Evolutionary conservation across 495 filamentous ascomycete species (phyloP).

Genomic region (Neurospora sp.): DNA sequence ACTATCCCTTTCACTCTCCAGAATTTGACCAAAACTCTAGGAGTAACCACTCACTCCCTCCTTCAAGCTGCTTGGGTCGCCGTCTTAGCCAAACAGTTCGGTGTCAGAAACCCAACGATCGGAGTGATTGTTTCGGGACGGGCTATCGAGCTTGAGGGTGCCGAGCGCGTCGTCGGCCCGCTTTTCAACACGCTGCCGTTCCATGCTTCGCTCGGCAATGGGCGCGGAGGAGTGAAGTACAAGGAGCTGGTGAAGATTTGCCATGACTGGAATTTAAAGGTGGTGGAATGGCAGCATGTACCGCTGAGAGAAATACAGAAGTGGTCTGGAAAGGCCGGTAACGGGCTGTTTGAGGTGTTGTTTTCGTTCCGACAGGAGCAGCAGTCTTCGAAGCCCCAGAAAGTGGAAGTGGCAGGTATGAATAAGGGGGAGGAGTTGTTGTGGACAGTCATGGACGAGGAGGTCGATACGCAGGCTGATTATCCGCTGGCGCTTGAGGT

Average conservation of each 20-base stretch:
- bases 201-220: conserved; percentile 12
- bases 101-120: conserved; percentile 31
- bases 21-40: conserved; percentile 39
- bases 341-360: conserved; percentile 67
- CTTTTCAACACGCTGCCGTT: conserved; percentile 87
- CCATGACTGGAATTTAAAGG: conserved; percentile 51
- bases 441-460: conserved; percentile 46
- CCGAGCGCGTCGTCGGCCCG: conserved; percentile 68
- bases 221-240: background rate
- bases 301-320: conserved; percentile 63
- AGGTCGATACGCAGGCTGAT: conserved; percentile 34
- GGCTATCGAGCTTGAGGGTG: conserved; percentile 50
- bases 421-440: conserved; percentile 24
- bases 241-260: conserved; percentile 42
- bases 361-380: conserved; percentile 67
- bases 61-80: conserved; percentile 60
- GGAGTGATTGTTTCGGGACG: conserved; percentile 65
- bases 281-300: conserved; percentile 59
- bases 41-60: conserved; percentile 66
- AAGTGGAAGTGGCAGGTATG: background rate
- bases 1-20: conserved; percentile 31
- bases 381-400: conserved; percentile 10
- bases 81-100: conserved; percentile 35
- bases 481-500: conserved; percentile 72
- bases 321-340: conserved; percentile 45